Base-by-base conservation (phyloP, 371 early-diverging fungal species). In the Rhizopus microsporus region DNA sequence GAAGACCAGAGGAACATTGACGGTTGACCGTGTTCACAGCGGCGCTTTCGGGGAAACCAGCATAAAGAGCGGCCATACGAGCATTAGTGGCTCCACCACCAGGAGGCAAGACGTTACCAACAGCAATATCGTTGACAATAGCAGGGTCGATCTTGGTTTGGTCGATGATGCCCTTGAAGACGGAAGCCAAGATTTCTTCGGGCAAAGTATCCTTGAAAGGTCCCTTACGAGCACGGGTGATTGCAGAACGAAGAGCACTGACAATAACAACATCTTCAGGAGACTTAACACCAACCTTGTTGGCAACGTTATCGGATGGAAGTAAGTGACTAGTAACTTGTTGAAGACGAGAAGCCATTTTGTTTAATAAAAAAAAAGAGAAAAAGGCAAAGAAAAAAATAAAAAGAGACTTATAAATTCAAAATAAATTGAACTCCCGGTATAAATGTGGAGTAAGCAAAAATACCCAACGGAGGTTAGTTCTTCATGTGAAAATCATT, bases 1-100 rank as follows among this genome's bases (percentile, higher is more conserved):
- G 96, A 51, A 99, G 87, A 67, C 99, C 98, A 61, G 91, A 91
- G 49, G 96, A 97, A 85, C 98, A 99, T 80, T 96, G 96, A 47
- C 98, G 90, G 88, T 99, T 99, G 71, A 94, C 86, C 54, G 96
- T 94, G 68, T 83, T 85, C 58, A 94, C 80, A 47, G 93, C 82
- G 49, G 91, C 84, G 35, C 84, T 80, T 51, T 93, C 88, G 34
- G 98, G 95, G 84, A 93, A 91, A 45, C 95, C 98, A 61, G 96
- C 97, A 68, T 93, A 89, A 51, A 98, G 83, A 57, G 91, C 86
- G 51, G 98, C 97, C 95, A 96, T 95, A 59, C 98, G 86, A 30
- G 97, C 90, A 51, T 88, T 86, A 61, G 92, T 95, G 55, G 95
- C 98, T 56, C 98, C 98, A 54, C 93, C 95, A 61, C 93, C 94